Evolutionary conservation across 2,329 filamentous ascomycete species (phyloP), one percentile per base, ranked within the genome.

Genomic region (Macrophomina phaseolina): DNA sequence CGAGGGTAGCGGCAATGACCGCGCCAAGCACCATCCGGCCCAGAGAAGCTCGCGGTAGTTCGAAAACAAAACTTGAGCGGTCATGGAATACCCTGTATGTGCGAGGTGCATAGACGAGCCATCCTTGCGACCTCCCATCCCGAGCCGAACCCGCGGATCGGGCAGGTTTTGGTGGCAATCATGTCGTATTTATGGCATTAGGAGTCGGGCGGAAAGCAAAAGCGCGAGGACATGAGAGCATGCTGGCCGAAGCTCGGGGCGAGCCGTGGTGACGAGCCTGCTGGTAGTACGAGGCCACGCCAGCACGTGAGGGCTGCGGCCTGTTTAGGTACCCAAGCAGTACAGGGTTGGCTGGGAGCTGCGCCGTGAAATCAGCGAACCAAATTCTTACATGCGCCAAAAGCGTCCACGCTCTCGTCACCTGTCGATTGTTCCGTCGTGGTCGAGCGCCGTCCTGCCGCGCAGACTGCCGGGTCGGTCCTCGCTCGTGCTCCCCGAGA

Each of bases 1-100:
- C 45, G 40, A 23, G 40, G 55, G 40, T 38, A 46, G 40, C 34
- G 56, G 56, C 30, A 61, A 48, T 23, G 40, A n/a, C 52, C 30
- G 42, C 42, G 58, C 58, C 58, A 62, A 62, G 58, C 58, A 49
- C n/a, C 8, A 18, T 16, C 32, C 28, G 45, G 58, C 40, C n/a
- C 40, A 36, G 38, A 62, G 58, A 62, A 62, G 58, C 45, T 62
- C 45, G 56, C 56, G 40, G 56, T 61, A 61, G 56, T 28, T 61
- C 56, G 40, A 62, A 16, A 40, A 36, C n/a, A 45, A 62, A 45
- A 45, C 58, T 23, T 62, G 58, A 62, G 42, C 4, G 40, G 23
- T 42, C 56, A 61, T 61, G 42, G 30, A 36, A 40, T 12, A 7
- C 58, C 58, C 45, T n/a, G 42, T 7, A 48, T 18, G 32, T 60